Base-by-base conservation (phyloP, 176 grass and related monocot species). In the Aegilops tauschii region DNA sequence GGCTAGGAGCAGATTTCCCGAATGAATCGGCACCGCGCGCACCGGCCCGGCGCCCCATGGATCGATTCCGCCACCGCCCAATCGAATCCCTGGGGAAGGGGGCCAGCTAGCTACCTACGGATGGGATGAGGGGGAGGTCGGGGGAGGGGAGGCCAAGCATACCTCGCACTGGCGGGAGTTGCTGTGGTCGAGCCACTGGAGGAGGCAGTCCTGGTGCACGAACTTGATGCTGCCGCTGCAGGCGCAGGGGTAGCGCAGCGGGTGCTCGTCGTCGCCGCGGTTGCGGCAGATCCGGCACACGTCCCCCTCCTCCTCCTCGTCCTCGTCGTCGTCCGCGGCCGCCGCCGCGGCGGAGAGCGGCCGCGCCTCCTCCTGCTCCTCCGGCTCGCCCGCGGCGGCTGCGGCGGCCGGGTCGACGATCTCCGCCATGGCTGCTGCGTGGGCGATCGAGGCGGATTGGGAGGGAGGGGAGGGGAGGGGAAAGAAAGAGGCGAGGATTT, bases 241-340 rank as follows among this genome's bases (percentile, higher is more conserved):
- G 25, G 97, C 97, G 92, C 97, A 99, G 5, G 97, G 97, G 62
- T 93, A 99, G 9, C 97, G 91, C 39, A 99, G 94, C 69, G 94
- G 97, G 73, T 96, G 93, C 18, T 93, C 92, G 25, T 88, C 81
- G 52, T 97, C 94, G 49, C 97, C 97, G 16, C 90, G 94, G 91
- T 99, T 99, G 80, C 97, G 97, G 88, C 97, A 99, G 94, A 99
- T 99, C 94, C 97, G 94, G 89, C 97, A 99, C 58, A 99, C 97
- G 84, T 99, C 97, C 73, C 84, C 84, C 52, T 94, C 93, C 72
- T 88, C 93, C 3, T 93, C 93, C 5, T 93, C 89, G 21, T 91
- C 92, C 1, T 91, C 90, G 1, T 88, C 91, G n/a, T 89, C 84
- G 9, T 76, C 90, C 74, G 4, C 81, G 3, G 56, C 75, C 56